A percentile compares a stretch with the other conserved stretches of the same genome.
These are phyloP conservation scores for Starmerella stellata DNA, from an alignment of 805 yeast genomes.

Conservation along the genomic window DNA sequence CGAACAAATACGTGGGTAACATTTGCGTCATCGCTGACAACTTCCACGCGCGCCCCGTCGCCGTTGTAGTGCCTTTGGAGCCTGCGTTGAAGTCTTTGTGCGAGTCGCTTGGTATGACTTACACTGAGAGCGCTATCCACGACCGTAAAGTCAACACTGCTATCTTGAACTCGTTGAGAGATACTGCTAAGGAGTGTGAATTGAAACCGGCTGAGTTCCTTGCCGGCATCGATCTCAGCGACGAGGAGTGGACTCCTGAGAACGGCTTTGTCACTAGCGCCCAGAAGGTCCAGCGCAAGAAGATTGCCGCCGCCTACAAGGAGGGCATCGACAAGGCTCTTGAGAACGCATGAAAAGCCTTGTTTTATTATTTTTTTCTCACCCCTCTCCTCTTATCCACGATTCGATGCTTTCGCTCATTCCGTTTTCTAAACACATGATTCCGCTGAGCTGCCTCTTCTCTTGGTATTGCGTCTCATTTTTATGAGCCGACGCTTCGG, in stretches of 20 bases:
- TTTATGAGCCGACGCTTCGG: too few relatives aligned
- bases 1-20: slow-evolving; percentile 57
- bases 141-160: slow-evolving; percentile 39
- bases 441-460: too few relatives aligned
- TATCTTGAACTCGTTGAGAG: slow-evolving; percentile 40
- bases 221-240: slow-evolving; percentile 56
- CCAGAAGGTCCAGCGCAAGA: slow-evolving; percentile 86
- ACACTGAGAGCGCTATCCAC: slow-evolving; percentile 32
- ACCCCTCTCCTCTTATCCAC: too few relatives aligned
- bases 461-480: too few relatives aligned
- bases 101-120: slow-evolving; percentile 36
- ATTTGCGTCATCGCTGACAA: slow-evolving; percentile 88
- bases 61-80: slow-evolving; percentile 71
- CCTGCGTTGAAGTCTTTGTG: slow-evolving; percentile 43
- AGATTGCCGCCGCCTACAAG: slow-evolving; percentile 55
- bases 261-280: slow-evolving; percentile 88
- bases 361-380: too few relatives aligned
- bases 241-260: slow-evolving; percentile 96
- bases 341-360: slow-evolving; percentile 14
- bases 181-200: slow-evolving; percentile 67
- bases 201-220: slow-evolving; percentile 71
- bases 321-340: slow-evolving; percentile 53
- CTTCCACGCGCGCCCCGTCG: slow-evolving; percentile 75
- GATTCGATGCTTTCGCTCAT: too few relatives aligned
- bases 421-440: too few relatives aligned